phyloP scores from a whole-genome alignment of 1,139 yeast species.

The Pichia sp. region DNA sequence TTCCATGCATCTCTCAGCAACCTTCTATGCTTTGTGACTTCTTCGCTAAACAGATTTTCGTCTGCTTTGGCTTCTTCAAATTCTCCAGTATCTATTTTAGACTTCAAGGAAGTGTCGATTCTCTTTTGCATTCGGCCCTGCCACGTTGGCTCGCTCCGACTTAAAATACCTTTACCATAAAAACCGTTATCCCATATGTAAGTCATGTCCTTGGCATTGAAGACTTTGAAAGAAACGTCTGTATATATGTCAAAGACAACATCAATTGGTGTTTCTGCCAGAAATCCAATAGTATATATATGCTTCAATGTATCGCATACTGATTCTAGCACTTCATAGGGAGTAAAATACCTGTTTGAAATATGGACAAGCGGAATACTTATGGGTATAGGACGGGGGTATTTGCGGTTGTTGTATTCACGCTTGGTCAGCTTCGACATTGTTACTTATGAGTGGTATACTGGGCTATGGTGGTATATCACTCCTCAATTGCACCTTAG shows the following conservation, averaged over 20 bases:
- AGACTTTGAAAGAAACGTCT: conserved; percentile 39
- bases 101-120: conserved; percentile 21
- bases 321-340: conserved; percentile 13
- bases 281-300: conserved; percentile 8
- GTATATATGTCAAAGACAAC: conserved; percentile 13
- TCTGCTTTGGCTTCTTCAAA: conserved; percentile 2
- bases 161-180: conserved; percentile 87
- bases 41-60: conserved; percentile 51
- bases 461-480: neutral
- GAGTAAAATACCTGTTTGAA: conserved; percentile 14
- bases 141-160: conserved; percentile 95
- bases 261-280: neutral
- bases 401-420: conserved; percentile 10
- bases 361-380: conserved; percentile 12
- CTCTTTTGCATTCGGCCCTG: conserved; percentile 56
- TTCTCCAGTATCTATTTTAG: conserved; percentile 9
- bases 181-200: conserved; percentile 81
- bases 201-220: conserved; percentile 45
- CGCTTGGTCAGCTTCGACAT: conserved; percentile 13
- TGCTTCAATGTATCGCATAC: conserved; percentile 12
- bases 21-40: conserved; percentile 69
- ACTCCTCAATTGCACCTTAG: too few species aligned
- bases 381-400: conserved; percentile 15
- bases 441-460: neutral
- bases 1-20: conserved; percentile 72